These are phyloP conservation scores for Diaporthe batatas DNA, from an alignment of 2,329 filamentous ascomycete genomes.

Conservation along the genomic window DNA sequence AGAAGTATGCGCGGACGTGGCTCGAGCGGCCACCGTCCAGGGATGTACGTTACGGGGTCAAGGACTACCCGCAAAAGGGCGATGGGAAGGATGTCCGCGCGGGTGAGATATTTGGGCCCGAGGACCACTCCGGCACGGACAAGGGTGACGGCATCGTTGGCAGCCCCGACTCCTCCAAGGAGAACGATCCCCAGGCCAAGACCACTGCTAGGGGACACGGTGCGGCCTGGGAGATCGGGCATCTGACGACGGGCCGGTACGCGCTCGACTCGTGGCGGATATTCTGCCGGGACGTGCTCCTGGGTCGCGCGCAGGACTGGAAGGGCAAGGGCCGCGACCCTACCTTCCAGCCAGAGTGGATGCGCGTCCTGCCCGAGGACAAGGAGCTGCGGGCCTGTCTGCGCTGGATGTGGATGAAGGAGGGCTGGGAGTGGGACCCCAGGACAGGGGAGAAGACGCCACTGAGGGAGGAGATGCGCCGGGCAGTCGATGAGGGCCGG, in stretches of 20 bases:
- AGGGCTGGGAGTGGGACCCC: slow-evolving; percentile 86
- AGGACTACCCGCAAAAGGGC: slow-evolving; percentile 56
- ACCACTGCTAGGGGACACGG: slow-evolving; percentile 44
- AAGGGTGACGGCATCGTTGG: slow-evolving; percentile 11
- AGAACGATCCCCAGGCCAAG: slow-evolving; percentile 42
- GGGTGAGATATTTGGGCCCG: slow-evolving; percentile 48
- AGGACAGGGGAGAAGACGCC: slow-evolving; percentile 73
- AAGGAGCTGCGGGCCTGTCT: slow-evolving; percentile 92
- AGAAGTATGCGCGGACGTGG: slow-evolving; percentile 79
- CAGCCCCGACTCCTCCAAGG: slow-evolving; percentile 22
- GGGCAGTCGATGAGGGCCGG: slow-evolving; percentile 68
- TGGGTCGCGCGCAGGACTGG: slow-evolving; percentile 76
- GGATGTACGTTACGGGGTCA: slow-evolving; percentile 67
- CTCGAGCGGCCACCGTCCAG: slow-evolving; percentile 71
- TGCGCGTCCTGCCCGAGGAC: slow-evolving; percentile 83
- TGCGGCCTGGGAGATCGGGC: slow-evolving; percentile 84
- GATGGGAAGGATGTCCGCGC: slow-evolving; percentile 50
- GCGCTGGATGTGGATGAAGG: slow-evolving; percentile 91
- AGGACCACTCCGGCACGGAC: slow-evolving; percentile 41
- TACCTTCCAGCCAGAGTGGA: slow-evolving; percentile 89
- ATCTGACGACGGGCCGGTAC: slow-evolving; percentile 86
- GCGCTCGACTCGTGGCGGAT: slow-evolving; percentile 93
- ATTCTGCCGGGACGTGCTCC: slow-evolving; percentile 85
- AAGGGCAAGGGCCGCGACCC: slow-evolving; percentile 67
- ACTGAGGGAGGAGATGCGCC: slow-evolving; percentile 65